Base-by-base conservation (phyloP, 805 yeast genomes). In the Wickerhamomyces silvicola region DNA sequence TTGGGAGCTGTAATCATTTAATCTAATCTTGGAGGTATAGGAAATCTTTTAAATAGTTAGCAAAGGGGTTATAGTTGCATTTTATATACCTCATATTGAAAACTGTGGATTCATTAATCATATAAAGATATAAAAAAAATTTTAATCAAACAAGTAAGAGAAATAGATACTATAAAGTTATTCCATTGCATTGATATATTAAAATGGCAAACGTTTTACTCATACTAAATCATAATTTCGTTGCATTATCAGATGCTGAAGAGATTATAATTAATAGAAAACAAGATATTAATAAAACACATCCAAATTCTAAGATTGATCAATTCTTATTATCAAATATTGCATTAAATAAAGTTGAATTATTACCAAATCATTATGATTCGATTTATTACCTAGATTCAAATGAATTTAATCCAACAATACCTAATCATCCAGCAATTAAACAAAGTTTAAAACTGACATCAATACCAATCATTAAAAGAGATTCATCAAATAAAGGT, bases 321-420 rank as follows among this genome's bases (percentile, higher is more conserved):
- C 56, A 51, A 24, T 50, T 30, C 27, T 32, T 51, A 13, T 35
- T 51, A 5, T 50, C 55, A 21, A 48, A 46, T 24, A 44, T 51
- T n/a, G 48, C 48, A 4, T 25, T 48, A 7, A 37, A 32, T 19
- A 50, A 51, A 13, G 49, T 43, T 9, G 24, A 36, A 21, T 23
- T 51, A 5, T 26, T 35, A 12, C 32, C 38, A 12, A 37, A 48
- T 28, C 24, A 41, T 28, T 51, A 50, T 31, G 52, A 50, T 20
- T 50, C 35, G 22, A 35, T 51, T 27, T 48, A 51, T 35, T 51
- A 45, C 30, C 18, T 51, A 11, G 52, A 51, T 29, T 22, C 39
- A 4, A 50, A 45, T 11, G 32, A 24, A 3, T 42, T 43, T 27
- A 48, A 43, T 33, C 22, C 33, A n/a, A 38, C 41, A 10, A 40